Percentiles rank a stretch among this genome's conserved stretches.
Conservation (phyloP, 2,329 filamentous ascomycete species). For the Cladosporium sphaerospermum region DNA sequence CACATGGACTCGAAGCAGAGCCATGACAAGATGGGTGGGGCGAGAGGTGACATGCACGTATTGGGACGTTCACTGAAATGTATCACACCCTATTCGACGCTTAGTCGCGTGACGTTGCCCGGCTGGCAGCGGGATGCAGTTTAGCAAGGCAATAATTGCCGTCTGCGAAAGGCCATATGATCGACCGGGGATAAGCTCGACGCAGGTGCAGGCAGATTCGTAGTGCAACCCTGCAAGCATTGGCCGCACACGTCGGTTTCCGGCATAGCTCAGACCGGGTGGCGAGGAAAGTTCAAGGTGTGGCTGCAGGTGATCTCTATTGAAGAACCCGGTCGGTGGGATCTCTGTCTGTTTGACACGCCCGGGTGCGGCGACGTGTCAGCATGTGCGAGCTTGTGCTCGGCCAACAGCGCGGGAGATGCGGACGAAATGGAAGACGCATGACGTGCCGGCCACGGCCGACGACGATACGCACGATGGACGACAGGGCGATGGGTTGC, state of each 20-base stretch:
- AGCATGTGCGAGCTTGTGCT: constrained; percentile 20
- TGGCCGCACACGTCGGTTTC: constrained; percentile 7
- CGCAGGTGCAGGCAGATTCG: constrained; percentile 11
- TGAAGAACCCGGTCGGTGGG: constrained; percentile 23
- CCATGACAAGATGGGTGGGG: too few species aligned
- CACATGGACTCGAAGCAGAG: too few species aligned
- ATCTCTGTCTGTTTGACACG: constrained; percentile 14
- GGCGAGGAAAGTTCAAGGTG: constrained; percentile 24
- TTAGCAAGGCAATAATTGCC: too few species aligned
- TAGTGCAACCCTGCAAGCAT: constrained; percentile 4
- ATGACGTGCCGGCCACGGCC: neutral
- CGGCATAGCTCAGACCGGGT: constrained; percentile 12
- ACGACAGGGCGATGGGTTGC: neutral
- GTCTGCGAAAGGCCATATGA: constrained; percentile 1
- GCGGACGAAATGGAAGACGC: neutral
- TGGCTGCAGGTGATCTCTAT: constrained; percentile 25
- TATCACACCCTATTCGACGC: too few species aligned
- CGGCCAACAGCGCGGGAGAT: neutral
- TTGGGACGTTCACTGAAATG: too few species aligned
- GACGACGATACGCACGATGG: neutral
- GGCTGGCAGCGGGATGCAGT: too few species aligned
- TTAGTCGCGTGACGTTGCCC: too few species aligned
- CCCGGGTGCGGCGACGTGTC: constrained; percentile 21
- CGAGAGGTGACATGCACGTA: too few species aligned
- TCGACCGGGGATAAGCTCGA: constrained; percentile 1